A percentile compares a stretch with the other conserved stretches of the same genome.
Conservation (phyloP, 108 stramenopile genomes). For the Aurantiochytrium sp. region DNA sequence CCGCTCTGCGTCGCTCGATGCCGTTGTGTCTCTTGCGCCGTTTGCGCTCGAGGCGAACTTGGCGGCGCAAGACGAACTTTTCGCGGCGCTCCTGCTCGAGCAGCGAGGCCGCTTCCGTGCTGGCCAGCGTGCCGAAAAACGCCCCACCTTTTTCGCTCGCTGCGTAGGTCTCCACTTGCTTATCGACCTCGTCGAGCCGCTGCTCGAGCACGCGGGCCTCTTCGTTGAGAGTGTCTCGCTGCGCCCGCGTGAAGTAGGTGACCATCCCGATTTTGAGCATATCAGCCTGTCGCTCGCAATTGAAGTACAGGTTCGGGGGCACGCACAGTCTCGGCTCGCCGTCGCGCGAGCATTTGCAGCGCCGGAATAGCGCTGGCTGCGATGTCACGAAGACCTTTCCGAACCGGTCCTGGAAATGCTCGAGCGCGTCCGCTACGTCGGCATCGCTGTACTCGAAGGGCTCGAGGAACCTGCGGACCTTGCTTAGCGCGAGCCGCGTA, state of each 20-base stretch:
- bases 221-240: neutral
- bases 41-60: neutral
- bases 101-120: neutral
- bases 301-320: neutral
- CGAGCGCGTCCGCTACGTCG: neutral
- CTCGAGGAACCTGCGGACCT: neutral
- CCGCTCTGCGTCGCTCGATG: neutral
- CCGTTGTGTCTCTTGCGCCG: neutral
- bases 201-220: neutral
- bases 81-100: neutral
- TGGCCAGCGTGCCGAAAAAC: neutral
- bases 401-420: neutral
- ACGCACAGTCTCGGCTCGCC: neutral
- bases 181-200: neutral
- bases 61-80: neutral
- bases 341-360: neutral
- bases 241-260: neutral
- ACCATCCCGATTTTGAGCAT: neutral
- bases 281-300: neutral
- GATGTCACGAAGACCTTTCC: neutral
- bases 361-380: neutral
- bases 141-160: neutral
- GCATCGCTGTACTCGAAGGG: neutral
- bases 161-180: neutral
- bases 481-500: neutral